Base-by-base conservation (phyloP, 2,329 filamentous ascomycete genomes). In the Camptophora hylomeconis region DNA sequence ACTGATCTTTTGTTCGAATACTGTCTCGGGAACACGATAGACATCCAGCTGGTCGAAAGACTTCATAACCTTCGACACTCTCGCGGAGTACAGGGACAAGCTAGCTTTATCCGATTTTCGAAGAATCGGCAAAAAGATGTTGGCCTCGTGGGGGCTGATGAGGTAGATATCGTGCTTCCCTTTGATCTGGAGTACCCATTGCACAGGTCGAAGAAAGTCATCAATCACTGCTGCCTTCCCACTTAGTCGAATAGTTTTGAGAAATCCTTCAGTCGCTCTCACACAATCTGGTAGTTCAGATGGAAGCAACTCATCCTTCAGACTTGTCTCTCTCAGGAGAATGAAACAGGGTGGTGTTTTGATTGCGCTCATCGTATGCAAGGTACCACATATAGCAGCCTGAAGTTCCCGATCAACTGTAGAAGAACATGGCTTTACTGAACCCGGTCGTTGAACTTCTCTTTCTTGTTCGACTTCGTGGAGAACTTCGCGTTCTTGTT, bases 401-500 rank as follows among this genome's bases (percentile, higher is more conserved):
- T n/a, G n/a, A n/a, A n/a, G n/a, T n/a, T n/a, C n/a, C n/a, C n/a
- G n/a, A n/a, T n/a, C n/a, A n/a, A n/a, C n/a, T n/a, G n/a, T n/a
- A n/a, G n/a, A n/a, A n/a, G n/a, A n/a, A n/a, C n/a, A n/a, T n/a
- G 72, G 57, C 1, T 41, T 20, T 1, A 56, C 54, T 0, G 48
- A 32, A 0, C 47, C 42, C 0, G 71, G 67, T 2, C 54, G 55
- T 38, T 78, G 55, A 1, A 69, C 39, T 26, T 78, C 53, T 1
- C 61, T 53, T 41, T 81, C 70, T 15, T 65, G 51, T 38, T 81
- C 70, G 1, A 69, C 61, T 36, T 83, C 75, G 0, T 71, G 72
- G 0, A 69, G 59, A 0, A 82, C 53, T 24, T 40, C 77, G 0
- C 75, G 60, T 44, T 82, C 76, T 38, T 81, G 73, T 33, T 82